phyloP scores from a whole-genome alignment of 768 basidiomycete species.

The Leccinellum luteum region DNA sequence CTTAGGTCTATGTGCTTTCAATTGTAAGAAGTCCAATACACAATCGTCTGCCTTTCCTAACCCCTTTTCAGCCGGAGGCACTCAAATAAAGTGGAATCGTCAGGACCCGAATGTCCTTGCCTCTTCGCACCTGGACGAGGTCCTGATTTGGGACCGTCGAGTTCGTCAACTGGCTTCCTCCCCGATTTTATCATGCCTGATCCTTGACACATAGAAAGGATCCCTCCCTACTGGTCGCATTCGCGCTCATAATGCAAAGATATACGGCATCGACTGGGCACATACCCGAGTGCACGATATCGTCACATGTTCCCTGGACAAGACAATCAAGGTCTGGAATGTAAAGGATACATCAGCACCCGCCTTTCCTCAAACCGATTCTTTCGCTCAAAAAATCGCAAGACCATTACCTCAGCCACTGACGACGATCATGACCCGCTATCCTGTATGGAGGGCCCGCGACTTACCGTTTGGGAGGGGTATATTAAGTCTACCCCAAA shows the following conservation, averaged over 20 bases:
- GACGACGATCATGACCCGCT: constrained; percentile 62
- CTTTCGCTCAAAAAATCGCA: constrained; percentile 8
- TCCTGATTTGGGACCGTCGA: constrained; percentile 92
- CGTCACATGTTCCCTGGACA: constrained; percentile 93
- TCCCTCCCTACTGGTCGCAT: constrained; percentile 76
- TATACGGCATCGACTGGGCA: constrained; percentile 98
- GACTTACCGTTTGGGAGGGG: constrained; percentile 91
- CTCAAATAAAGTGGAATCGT: constrained; percentile 97
- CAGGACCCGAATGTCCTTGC: constrained; percentile 84
- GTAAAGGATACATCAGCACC: constrained; percentile 22
- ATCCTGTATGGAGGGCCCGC: constrained; percentile 94
- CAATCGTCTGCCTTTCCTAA: not conserved
- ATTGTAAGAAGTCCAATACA: constrained; percentile 35
- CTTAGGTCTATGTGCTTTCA: constrained; percentile 57
- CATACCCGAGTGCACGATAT: constrained; percentile 71
- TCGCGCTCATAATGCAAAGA: constrained; percentile 83
- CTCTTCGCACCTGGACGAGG: constrained; percentile 82
- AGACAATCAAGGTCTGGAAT: constrained; percentile 86
- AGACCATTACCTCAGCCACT: constrained; percentile 36
- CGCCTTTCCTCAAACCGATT: constrained; percentile 12
- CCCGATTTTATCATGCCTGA: constrained; percentile 4
- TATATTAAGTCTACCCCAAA: constrained; percentile 82
- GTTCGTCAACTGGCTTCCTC: constrained; percentile 41
- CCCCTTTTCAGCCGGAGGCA: constrained; percentile 64
- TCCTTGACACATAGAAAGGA: constrained; percentile 62